Evolutionary conservation across 2,329 filamentous ascomycete genomes (phyloP), one percentile per base, ranked within the genome.

Genomic region (Phialophora expanda): DNA sequence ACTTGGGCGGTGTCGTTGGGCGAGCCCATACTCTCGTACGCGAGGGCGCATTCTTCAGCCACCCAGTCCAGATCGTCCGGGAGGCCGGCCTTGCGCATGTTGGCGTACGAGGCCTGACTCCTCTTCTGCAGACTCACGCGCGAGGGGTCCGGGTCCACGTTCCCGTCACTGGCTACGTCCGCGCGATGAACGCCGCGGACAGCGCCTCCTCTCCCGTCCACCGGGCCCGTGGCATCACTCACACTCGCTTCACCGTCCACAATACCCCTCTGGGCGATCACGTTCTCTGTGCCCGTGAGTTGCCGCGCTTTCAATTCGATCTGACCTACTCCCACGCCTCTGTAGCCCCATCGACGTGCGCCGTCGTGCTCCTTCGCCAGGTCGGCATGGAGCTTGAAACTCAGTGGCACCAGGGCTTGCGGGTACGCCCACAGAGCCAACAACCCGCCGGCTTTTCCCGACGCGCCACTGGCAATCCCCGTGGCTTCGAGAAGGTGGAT

Each of bases 391-490:
- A 98, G 83, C 56, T 84, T 85, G 78, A 93, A 98, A 65, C 91
- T 96, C 50, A 98, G 82, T 0, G 91, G 91, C 0, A 97, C 94
- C 46, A 98, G 87, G 73, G 86, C 89, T 64, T 82, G 83, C 0
- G 95, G 95, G 75, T 97, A 97, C 0, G 94, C 95, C 93, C 94
- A 98, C 17, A 93, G 82, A 0, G 89, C 95, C 24, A 99, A 84
- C 4, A 99, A 83, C 0, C 95, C 95, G 17, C 95, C 95, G 0
- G 95, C 94, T 80, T 97, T 98, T 48, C 95, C 95, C 8, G 93
- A 97, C 44, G 95, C 94, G 26, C 91, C 94, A n/a, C 92, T 87
- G 6, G 95, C 95, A 70, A 98, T 89, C 53, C 88, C 84, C 2
- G 88, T 88, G 0, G 95, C 93, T 82, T 99, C 95, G 62, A 98